Evolutionary conservation across 2,329 filamentous ascomycete genomes (phyloP).

Genomic region (Plenodomus tracheiphilus): DNA sequence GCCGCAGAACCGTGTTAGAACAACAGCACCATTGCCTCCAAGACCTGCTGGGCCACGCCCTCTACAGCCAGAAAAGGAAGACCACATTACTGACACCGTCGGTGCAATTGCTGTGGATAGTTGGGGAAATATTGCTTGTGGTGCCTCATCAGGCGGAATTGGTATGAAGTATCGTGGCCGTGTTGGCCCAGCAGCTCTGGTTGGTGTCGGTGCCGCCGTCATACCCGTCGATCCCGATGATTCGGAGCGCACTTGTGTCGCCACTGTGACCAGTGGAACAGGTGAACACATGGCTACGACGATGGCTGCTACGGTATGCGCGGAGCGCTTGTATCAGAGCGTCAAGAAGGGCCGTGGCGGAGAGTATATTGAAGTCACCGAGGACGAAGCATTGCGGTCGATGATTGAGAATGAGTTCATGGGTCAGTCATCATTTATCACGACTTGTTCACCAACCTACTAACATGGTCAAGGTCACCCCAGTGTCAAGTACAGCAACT

Average conservation of each 20-base stretch:
- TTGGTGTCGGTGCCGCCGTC: constrained; percentile 88
- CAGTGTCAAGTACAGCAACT: constrained; percentile 77
- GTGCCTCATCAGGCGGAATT: constrained; percentile 94
- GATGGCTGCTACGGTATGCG: constrained; percentile 84
- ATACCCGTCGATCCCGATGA: constrained; percentile 77
- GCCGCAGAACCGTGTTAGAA: constrained; percentile 15
- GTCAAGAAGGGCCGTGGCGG: constrained; percentile 65
- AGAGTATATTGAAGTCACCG: constrained; percentile 65
- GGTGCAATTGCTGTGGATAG: constrained; percentile 92
- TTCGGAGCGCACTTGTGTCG: constrained; percentile 69
- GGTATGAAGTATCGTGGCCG: constrained; percentile 97
- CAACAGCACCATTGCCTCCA: constrained; percentile 13
- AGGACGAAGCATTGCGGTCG: constrained; percentile 75
- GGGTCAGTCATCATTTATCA: constrained; percentile 54
- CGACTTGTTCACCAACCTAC: neutral
- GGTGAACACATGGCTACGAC: constrained; percentile 98
- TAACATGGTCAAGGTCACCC: constrained; percentile 62
- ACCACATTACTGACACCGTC: constrained; percentile 88
- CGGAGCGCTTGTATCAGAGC: constrained; percentile 78
- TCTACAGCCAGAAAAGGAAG: constrained; percentile 40
- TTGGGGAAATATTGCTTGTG: constrained; percentile 85
- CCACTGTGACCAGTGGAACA: constrained; percentile 88
- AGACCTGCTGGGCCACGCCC: constrained; percentile 1
- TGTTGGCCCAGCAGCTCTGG: constrained; percentile 87
- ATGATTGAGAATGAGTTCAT: constrained; percentile 93